Evolutionary conservation across 2,329 filamentous ascomycete species (phyloP).

Genomic region (Fusarium globosum): DNA sequence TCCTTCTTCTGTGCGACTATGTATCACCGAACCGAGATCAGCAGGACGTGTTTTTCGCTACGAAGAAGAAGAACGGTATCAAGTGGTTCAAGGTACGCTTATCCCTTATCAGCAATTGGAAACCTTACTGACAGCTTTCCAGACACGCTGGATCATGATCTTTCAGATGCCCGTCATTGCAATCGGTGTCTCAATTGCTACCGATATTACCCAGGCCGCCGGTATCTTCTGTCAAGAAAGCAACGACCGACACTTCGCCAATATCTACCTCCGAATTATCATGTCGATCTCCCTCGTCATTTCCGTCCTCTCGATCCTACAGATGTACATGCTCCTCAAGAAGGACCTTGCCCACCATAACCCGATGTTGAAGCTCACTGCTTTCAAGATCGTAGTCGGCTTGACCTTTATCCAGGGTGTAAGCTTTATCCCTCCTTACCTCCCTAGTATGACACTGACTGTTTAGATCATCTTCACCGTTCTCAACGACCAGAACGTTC

Average conservation of each 20-base stretch:
- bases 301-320: constrained; percentile 29
- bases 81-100: constrained; percentile 31
- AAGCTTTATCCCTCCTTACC: neutral
- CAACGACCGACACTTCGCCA: constrained; percentile 27
- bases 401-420: constrained; percentile 36
- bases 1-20: constrained; percentile 39
- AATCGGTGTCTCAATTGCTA: constrained; percentile 12
- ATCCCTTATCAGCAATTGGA: rapidly evolving
- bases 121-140: rapidly evolving
- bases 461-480: constrained; percentile 29
- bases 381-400: constrained; percentile 35
- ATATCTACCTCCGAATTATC: constrained; percentile 17
- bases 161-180: constrained; percentile 39
- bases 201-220: constrained; percentile 27
- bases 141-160: constrained; percentile 40
- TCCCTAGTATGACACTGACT: neutral
- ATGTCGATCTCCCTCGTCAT: constrained; percentile 16
- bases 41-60: constrained; percentile 38
- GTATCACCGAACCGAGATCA: constrained; percentile 31
- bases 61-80: constrained; percentile 30
- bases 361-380: constrained; percentile 34
- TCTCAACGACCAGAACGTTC: constrained; percentile 18
- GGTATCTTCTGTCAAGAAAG: constrained; percentile 34
- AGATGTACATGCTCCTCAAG: constrained; percentile 34
- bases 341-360: constrained; percentile 30